These are phyloP conservation scores for Fusarium sublunatum DNA, from an alignment of 2,329 filamentous ascomycete genomes.

Conservation along the genomic window DNA sequence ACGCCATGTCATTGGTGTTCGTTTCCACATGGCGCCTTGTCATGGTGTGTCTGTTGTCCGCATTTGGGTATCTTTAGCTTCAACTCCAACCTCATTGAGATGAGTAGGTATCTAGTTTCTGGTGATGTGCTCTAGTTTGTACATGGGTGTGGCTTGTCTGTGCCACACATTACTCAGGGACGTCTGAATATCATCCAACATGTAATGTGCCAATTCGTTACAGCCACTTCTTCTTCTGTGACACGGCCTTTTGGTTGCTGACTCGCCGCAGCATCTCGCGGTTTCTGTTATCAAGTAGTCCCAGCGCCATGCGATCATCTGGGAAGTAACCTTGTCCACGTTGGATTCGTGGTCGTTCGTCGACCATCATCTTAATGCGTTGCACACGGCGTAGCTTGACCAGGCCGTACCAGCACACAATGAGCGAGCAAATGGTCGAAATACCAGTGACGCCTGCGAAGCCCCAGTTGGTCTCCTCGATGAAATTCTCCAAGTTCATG, in stretches of 20 bases:
- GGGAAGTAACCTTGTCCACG: conserved; percentile 54
- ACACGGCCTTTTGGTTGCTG: conserved; percentile 59
- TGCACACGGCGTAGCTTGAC: conserved; percentile 86
- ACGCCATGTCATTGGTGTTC: conserved; percentile 16
- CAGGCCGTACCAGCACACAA: conserved; percentile 87
- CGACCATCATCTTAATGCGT: conserved; percentile 82
- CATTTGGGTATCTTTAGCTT: conserved; percentile 37
- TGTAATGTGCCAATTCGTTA: conserved; percentile 4
- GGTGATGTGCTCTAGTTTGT: conserved; percentile 30
- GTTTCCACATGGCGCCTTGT: conserved; percentile 11
- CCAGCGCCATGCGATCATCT: conserved; percentile 56
- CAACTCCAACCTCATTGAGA: conserved; percentile 44
- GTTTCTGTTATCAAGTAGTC: conserved; percentile 64
- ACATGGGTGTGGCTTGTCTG: conserved; percentile 27
- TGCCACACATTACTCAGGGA: conserved; percentile 32
- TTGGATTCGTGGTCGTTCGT: conserved; percentile 54
- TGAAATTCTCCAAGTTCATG: conserved; percentile 99
- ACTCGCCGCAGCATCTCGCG: conserved; percentile 65
- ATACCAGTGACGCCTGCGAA: conserved; percentile 79
- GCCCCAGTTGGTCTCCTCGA: conserved; percentile 91
- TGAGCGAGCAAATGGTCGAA: conserved; percentile 77
- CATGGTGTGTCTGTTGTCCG: conserved; percentile 29
- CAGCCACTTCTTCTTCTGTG: conserved; percentile 52
- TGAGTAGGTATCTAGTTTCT: conserved; percentile 43
- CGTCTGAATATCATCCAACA: conserved; percentile 24